phyloP scores from a whole-genome alignment of 495 filamentous ascomycete genomes.

The Xylaria telfairii region DNA sequence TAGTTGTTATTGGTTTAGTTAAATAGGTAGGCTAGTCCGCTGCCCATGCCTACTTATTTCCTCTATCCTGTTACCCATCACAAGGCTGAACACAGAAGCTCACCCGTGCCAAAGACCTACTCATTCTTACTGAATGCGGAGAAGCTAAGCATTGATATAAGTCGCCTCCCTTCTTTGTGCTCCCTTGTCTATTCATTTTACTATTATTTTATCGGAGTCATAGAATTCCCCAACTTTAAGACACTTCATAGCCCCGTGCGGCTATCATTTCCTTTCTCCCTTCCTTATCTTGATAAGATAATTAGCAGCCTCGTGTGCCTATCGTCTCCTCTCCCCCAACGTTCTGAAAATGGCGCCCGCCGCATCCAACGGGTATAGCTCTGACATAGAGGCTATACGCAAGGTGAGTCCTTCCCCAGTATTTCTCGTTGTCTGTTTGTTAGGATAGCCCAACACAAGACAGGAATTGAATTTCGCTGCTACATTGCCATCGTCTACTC shows the following conservation, averaged over 20 bases:
- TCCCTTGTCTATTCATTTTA: constrained; percentile 10
- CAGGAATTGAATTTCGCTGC: neutral
- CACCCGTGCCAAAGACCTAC: constrained; percentile 5
- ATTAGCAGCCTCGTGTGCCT: constrained; percentile 15
- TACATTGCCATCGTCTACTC: neutral
- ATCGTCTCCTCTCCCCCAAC: constrained; percentile 8
- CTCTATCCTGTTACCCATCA: neutral
- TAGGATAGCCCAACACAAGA: neutral
- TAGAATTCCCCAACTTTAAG: constrained; percentile 12
- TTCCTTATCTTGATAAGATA: constrained; percentile 11
- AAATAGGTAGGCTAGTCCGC: constrained; percentile 14
- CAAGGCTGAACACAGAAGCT: constrained; percentile 12
- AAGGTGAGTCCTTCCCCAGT: constrained; percentile 9
- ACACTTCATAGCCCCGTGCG: constrained; percentile 4
- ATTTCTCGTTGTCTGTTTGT: neutral
- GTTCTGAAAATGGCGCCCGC: constrained; percentile 30
- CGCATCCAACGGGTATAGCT: constrained; percentile 41
- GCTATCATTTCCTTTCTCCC: neutral
- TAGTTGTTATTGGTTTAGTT: constrained; percentile 11
- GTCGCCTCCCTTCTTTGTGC: constrained; percentile 9
- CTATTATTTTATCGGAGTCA: constrained; percentile 16
- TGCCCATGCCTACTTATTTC: neutral
- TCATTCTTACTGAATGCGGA: constrained; percentile 5
- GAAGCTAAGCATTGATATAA: neutral
- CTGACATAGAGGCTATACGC: constrained; percentile 49